Conservation (phyloP, 768 basidiomycete genomes). For the Inosperma sp. region DNA sequence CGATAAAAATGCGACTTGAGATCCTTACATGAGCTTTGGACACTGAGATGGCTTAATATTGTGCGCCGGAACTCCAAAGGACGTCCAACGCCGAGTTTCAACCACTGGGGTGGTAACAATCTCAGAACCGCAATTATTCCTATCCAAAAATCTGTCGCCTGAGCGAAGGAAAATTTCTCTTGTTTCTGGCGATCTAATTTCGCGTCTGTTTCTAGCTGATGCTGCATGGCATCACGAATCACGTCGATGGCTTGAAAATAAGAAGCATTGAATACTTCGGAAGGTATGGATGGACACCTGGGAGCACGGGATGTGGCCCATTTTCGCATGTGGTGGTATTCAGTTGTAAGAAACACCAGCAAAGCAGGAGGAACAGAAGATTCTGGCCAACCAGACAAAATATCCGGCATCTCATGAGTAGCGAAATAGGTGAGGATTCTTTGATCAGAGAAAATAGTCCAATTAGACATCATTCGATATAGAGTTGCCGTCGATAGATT, state of each 20-base stretch:
- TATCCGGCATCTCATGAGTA: slow-evolving; percentile 31
- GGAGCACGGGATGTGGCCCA: slow-evolving; percentile 55
- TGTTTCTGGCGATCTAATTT: slow-evolving; percentile 18
- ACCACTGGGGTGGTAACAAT: slow-evolving; percentile 45
- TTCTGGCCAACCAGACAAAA: slow-evolving; percentile 49
- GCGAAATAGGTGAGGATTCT: slow-evolving; percentile 42
- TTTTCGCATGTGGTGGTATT: slow-evolving; percentile 43
- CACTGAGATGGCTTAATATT: slow-evolving; percentile 48
- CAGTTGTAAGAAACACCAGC: slow-evolving; percentile 53
- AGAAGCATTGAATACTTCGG: slow-evolving; percentile 42
- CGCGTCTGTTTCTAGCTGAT: no score
- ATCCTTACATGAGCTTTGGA: slow-evolving; percentile 15
- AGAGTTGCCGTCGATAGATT: slow-evolving; percentile 46
- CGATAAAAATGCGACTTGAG: slow-evolving; percentile 41
- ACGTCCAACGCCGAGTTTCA: slow-evolving; percentile 30
- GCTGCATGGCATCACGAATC: slow-evolving; percentile 32
- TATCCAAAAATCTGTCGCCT: slow-evolving; percentile 46
- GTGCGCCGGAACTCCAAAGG: slow-evolving; percentile 45
- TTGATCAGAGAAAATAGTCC: slow-evolving; percentile 49
- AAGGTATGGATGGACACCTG: slow-evolving; percentile 43
- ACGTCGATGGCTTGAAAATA: slow-evolving; percentile 45
- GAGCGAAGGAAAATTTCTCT: slow-evolving; percentile 25
- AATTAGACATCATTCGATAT: slow-evolving; percentile 62
- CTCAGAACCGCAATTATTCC: slow-evolving; percentile 43
- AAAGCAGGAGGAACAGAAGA: slow-evolving; percentile 58